Evolutionary conservation across 1,284 basidiomycete species (phyloP), one percentile per base, ranked within the genome.

Genomic region (Puccinia horiana): DNA sequence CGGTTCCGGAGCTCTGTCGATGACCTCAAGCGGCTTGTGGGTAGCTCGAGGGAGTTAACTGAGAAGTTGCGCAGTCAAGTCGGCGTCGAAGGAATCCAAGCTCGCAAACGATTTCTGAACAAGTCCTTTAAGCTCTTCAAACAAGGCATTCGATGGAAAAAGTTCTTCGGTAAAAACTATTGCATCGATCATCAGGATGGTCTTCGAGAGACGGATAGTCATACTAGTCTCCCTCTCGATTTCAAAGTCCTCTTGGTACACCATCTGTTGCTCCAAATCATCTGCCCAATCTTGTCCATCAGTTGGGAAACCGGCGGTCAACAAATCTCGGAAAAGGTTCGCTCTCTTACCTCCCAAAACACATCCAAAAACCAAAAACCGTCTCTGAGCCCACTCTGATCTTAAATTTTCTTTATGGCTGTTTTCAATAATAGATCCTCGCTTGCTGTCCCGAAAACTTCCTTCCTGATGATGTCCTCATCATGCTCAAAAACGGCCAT

Each of bases 271-370:
- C 89, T 89, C n/a, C 88, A 89, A 23, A 90, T 90, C 83, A 89
- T 96, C 72, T 84, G 93, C 69, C 91, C 91, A 0, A 89, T 94
- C 26, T 91, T 94, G 6, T 90, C 91, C 83, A 90, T 89, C 79
- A 92, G 92, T 6, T 97, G 95, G 95, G 93, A 94, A 47, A 92
- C 93, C 44, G 95, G 95, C 20, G 95, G 94, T 0, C 90, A 92
- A 85, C 91, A 91, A 72, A 88, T 91, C 83, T 89, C 91, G 83
- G 88, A 88, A 73, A 91, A 91, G 90, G 94, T 93, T 26, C 32
- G 4, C 54, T 9, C 26, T 35, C n/a, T 73, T 23, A 8, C 23
- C 16, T 54, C 14, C 70, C 16, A 14, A 16, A 20, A 0, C 8
- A 32, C 32, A 42, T 69, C 23, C 29, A 61, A 54, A 61, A 8